Conservation (phyloP, 805 yeast genomes). For the Jamesozyma piceae region DNA sequence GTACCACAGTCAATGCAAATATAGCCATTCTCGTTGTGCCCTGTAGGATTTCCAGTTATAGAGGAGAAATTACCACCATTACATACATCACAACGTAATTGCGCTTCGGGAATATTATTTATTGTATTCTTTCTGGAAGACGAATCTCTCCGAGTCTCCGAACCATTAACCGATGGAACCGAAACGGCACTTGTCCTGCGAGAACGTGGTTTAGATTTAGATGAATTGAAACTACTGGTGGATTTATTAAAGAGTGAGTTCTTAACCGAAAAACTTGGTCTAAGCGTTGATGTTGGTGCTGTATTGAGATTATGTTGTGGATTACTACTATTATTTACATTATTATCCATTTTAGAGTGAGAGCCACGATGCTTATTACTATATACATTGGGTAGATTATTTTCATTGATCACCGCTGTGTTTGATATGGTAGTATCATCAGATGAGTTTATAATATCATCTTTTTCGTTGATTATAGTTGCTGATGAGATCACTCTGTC, state of each 20-base stretch:
- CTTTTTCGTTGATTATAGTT: not conserved
- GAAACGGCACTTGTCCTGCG: not conserved
- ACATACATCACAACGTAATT: conserved; percentile 20
- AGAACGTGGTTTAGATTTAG: not conserved
- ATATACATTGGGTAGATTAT: not conserved
- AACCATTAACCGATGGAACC: not conserved
- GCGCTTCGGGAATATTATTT: conserved; percentile 1
- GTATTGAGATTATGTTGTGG: not conserved
- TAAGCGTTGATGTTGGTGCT: conserved; percentile 1
- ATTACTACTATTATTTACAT: not conserved
- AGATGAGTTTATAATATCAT: not conserved
- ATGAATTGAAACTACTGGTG: conserved; percentile 8
- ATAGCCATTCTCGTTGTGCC: conserved; percentile 11
- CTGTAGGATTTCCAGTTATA: conserved; percentile 3
- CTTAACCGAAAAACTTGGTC: conserved; percentile 13
- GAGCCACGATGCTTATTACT: not conserved
- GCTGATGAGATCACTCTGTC: not conserved
- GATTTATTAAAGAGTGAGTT: conserved; percentile 12
- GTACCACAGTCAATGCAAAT: conserved; percentile 26
- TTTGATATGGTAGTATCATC: too few relatives aligned
- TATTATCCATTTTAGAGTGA: not conserved
- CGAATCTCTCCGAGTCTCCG: not conserved
- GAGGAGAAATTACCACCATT: conserved; percentile 20
- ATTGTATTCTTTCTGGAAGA: conserved; percentile 1
- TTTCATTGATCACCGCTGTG: not conserved